phyloP scores from a whole-genome alignment of 2,329 filamentous ascomycete species.

The Pseudogymnoascus sp. region DNA sequence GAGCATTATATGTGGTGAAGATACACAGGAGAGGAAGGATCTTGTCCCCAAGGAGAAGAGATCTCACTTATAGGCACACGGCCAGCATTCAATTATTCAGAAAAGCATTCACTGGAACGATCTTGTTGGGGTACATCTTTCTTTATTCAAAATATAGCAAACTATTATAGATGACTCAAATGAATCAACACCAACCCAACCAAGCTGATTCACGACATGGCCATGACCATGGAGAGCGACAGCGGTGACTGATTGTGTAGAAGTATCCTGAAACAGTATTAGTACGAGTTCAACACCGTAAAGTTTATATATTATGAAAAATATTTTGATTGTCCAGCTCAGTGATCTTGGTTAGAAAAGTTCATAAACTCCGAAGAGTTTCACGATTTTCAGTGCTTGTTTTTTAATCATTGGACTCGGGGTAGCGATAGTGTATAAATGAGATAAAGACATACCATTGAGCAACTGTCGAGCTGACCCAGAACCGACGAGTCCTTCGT shows the following conservation, averaged over 20 bases:
- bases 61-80: neutral
- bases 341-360: slow-evolving; percentile 32
- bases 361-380: slow-evolving; percentile 26
- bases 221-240: neutral
- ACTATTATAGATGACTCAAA: neutral
- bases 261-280: neutral
- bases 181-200: neutral
- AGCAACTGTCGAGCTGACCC: neutral
- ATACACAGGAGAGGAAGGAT: neutral
- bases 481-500: neutral
- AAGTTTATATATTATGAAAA: slow-evolving; percentile 9
- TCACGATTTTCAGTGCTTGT: slow-evolving; percentile 33
- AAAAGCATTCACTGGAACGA: neutral
- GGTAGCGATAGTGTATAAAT: neutral
- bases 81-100: neutral
- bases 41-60: neutral
- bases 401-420: slow-evolving; percentile 27
- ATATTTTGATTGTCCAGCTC: slow-evolving; percentile 19
- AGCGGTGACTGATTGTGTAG: neutral
- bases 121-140: neutral
- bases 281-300: slow-evolving; percentile 6
- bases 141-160: slow-evolving; percentile 7
- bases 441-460: neutral
- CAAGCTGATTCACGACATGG: neutral
- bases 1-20: neutral